Evolutionary conservation across 352 stramenopile genomes (phyloP).

Genomic region (Globisporangium canariense): DNA sequence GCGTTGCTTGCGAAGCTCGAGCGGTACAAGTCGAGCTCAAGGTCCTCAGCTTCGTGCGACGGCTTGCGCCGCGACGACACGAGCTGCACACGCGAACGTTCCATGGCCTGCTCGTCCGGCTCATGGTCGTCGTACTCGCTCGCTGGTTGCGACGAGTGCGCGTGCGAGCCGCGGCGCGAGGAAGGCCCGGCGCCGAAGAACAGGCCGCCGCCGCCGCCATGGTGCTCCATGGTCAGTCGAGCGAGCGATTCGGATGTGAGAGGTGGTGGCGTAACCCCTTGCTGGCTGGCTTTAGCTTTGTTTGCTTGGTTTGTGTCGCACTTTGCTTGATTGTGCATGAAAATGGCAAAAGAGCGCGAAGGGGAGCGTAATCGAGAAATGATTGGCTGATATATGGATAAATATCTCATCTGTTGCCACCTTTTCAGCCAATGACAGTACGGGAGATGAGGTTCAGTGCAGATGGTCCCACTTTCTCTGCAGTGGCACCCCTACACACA

Average conservation of each 20-base stretch:
- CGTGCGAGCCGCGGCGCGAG: conserved; percentile 2
- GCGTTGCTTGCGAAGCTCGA: conserved; percentile 43
- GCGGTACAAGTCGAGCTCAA: conserved; percentile 27
- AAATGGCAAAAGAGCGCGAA: too few species aligned
- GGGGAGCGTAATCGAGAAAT: not conserved
- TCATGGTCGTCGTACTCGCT: conserved; percentile 2
- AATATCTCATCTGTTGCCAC: not conserved
- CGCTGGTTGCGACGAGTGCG: conserved; percentile 1
- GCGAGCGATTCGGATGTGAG: conserved; percentile 1
- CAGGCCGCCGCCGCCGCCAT: conserved; percentile 13
- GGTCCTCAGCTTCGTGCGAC: conserved; percentile 29
- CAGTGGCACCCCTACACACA: not conserved
- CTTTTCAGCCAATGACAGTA: not conserved
- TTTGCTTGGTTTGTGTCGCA: not conserved
- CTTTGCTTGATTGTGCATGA: too few species aligned
- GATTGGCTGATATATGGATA: not conserved
- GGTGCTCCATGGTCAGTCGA: conserved; percentile 24
- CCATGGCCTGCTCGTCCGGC: conserved; percentile 11
- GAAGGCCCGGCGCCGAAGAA: conserved; percentile 1
- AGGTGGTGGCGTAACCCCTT: not conserved
- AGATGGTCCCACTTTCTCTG: not conserved
- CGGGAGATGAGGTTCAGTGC: not conserved
- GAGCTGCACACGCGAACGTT: conserved; percentile 45
- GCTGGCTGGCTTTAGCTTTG: not conserved
- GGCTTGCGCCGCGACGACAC: conserved; percentile 40